Percentiles rank a stretch among this genome's conserved stretches.
Evolutionary conservation across 1,139 yeast species (phyloP).

Genomic region (Geotrichum siamense): DNA sequence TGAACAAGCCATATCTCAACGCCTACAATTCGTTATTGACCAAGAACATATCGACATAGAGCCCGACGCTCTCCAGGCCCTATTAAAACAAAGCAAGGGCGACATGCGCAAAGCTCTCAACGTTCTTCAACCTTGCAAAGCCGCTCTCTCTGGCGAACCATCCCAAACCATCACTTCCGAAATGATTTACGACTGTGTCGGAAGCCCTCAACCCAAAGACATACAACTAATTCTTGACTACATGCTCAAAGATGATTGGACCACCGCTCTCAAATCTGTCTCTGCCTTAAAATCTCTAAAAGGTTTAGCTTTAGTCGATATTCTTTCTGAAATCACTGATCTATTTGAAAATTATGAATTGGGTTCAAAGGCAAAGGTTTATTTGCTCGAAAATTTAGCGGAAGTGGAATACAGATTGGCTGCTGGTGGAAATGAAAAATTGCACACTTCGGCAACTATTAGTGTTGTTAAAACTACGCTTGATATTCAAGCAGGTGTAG

Average conservation of each 20-base stretch:
- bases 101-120: constrained; percentile 96
- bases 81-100: constrained; percentile 69
- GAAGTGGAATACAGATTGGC: constrained; percentile 89
- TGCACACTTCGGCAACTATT: constrained; percentile 84
- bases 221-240: constrained; percentile 68
- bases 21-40: constrained; percentile 61
- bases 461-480: constrained; percentile 70
- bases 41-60: constrained; percentile 56
- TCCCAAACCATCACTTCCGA: constrained; percentile 46
- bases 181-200: constrained; percentile 89
- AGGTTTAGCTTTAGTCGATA: constrained; percentile 85
- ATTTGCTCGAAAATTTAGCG: constrained; percentile 59
- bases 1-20: constrained; percentile 55
- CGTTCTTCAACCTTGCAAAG: constrained; percentile 88
- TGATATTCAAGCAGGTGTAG: constrained; percentile 32
- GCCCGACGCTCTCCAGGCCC: constrained; percentile 55
- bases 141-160: constrained; percentile 49
- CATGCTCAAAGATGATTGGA: constrained; percentile 82
- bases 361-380: constrained; percentile 52
- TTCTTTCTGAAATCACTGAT: constrained; percentile 68
- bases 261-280: constrained; percentile 62
- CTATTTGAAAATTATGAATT: constrained; percentile 62
- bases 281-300: constrained; percentile 55
- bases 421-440: constrained; percentile 84
- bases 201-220: constrained; percentile 89